Percentiles rank a stretch among this genome's conserved stretches.
phyloP scores from a whole-genome alignment of 2,329 filamentous ascomycete genomes.

The Rhytidhysteron rufulum region DNA sequence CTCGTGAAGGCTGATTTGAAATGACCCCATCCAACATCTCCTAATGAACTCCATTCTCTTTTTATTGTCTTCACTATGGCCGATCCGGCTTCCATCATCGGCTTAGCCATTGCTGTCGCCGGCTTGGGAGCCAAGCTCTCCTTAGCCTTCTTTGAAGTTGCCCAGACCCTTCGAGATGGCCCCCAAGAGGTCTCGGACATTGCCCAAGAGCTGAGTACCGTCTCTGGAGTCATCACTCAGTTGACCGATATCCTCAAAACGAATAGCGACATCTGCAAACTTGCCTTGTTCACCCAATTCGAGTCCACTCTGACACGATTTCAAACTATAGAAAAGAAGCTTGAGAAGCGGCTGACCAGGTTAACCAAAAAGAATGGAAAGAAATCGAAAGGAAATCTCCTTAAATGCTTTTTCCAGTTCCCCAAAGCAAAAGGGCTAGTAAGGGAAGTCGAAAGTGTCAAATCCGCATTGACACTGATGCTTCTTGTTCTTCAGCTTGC shows the following conservation, averaged over 20 bases:
- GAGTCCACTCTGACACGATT: conserved; percentile 7
- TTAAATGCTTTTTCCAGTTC: conserved; percentile 14
- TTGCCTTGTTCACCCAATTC: conserved; percentile 7
- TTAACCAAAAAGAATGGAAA: conserved; percentile 3
- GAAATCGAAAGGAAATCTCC: conserved; percentile 9
- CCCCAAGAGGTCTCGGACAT: conserved; percentile 15
- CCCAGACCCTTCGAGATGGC: conserved; percentile 14
- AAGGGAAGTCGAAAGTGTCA: conserved; percentile 19
- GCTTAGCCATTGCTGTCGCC: conserved; percentile 12
- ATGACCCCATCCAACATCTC: too few species aligned
- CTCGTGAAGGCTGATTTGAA: too few species aligned
- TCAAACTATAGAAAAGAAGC: conserved; percentile 7
- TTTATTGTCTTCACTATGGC: conserved; percentile 7
- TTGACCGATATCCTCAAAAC: conserved; percentile 8
- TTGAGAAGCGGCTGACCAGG: too few species aligned
- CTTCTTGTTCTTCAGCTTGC: conserved; percentile 13
- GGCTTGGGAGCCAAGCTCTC: conserved; percentile 14
- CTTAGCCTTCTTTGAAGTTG: conserved; percentile 13
- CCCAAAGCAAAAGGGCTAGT: conserved; percentile 13
- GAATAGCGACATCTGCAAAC: conserved; percentile 9
- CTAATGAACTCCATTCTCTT: too few species aligned
- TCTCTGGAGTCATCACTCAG: conserved; percentile 8
- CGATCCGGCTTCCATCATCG: conserved; percentile 6
- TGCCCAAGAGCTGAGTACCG: conserved; percentile 7
- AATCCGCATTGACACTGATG: conserved; percentile 11